Evolutionary conservation across 441 rosid genomes (phyloP).

Genomic region (Adansonia gregorii): DNA sequence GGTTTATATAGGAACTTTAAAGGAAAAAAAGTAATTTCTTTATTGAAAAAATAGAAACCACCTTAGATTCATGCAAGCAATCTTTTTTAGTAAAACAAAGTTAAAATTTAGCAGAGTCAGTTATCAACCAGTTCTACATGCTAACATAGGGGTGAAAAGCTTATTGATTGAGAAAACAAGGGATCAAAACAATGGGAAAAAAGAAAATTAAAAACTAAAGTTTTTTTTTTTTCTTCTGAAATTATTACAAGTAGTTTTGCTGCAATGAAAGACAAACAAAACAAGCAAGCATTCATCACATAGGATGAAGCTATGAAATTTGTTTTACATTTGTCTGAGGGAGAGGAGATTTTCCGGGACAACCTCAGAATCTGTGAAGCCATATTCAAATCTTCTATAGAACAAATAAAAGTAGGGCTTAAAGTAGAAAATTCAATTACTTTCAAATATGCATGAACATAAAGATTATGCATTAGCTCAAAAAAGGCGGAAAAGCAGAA

Average conservation of each 20-base stretch:
- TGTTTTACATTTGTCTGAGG: neutral
- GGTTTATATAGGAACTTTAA: neutral
- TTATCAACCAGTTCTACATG: neutral
- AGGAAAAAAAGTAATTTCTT: neutral
- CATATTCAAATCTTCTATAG: neutral
- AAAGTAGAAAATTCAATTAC: neutral
- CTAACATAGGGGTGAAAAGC: neutral
- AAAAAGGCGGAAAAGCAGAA: neutral
- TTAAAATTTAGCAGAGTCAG: neutral
- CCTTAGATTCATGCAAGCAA: conserved; percentile 8
- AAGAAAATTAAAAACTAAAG: neutral
- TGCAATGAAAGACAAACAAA: neutral
- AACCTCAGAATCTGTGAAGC: neutral
- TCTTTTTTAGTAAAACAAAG: neutral
- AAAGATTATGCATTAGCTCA: neutral
- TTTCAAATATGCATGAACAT: conserved; percentile 15
- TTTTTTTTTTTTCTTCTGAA: neutral
- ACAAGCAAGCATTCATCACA: neutral
- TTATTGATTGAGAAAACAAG: neutral
- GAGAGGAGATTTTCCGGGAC: neutral
- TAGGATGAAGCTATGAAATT: neutral
- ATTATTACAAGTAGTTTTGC: neutral
- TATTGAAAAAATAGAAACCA: neutral
- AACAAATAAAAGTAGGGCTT: neutral
- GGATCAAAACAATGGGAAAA: neutral